Base-by-base conservation (phyloP, 768 basidiomycete genomes). In the Kwoniella sp. region DNA sequence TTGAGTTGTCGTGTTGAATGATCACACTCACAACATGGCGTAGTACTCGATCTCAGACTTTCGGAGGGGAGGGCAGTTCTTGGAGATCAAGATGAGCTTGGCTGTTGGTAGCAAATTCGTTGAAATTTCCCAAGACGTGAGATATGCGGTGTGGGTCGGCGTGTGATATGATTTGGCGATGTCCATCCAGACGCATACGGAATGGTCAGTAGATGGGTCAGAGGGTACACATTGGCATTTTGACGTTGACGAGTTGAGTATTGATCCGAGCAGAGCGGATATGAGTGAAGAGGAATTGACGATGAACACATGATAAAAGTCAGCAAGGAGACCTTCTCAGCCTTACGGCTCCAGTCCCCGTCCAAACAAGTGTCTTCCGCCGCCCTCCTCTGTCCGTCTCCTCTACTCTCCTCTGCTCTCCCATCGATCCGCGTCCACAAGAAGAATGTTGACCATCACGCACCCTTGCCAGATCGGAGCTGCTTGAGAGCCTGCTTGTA, bases 11-110 rank as follows among this genome's bases (percentile, higher is more conserved):
- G n/a, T n/a, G 41, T 12, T n/a, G n/a, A n/a, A n/a, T n/a, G 3
- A n/a, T 20, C 12, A 38, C 15, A 78, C 79, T 65, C 57, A 80
- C 79, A 99, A 86, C 94, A 96, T 96, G 84, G 93, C 96, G 82
- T 98, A 99, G 86, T 98, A 99, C 86, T 99, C 96, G 65, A 99
- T 86, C 86, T 99, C 96, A 67, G 95, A 97, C 83, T 96, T 96
- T 83, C 96, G 92, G 69, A 99, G 88, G 69, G 96, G 96, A 64
- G 96, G 96, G 85, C 93, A 96, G 85, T 99, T 99, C 74, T 93
- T 94, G 78, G 95, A 93, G 81, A 99, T 96, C 82, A 99, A 85
- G 81, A 99, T 90, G 74, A 99, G 92, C 85, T 96, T 98, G 83
- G 95, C 95, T 99, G 53, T 61, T 65, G 20, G 38, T 22, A 23